phyloP scores from a whole-genome alignment of 176 grass and related monocot genomes.

The Chloris gayana region DNA sequence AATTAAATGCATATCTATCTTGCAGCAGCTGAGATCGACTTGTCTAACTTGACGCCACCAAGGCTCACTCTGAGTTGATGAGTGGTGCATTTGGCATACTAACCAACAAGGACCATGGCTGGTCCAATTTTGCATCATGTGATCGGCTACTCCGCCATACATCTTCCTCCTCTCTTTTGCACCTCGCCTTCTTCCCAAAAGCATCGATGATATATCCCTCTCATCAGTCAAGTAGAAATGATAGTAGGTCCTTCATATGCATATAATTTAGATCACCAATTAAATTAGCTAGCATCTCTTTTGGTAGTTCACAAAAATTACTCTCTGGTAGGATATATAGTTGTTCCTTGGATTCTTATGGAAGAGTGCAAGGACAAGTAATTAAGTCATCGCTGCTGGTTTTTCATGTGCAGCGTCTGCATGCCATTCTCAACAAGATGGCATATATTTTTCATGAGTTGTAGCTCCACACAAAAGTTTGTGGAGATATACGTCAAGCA shows the following conservation, averaged over 20 bases:
- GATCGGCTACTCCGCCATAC: neutral
- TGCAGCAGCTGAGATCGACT: neutral
- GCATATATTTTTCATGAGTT: neutral
- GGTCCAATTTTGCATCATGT: slow-evolving; percentile 39
- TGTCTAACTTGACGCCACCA: slow-evolving; percentile 16
- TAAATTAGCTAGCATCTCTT: neutral
- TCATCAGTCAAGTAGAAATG: slow-evolving; percentile 1
- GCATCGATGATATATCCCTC: neutral
- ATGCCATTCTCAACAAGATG: neutral
- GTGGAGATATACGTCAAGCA: neutral
- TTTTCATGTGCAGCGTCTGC: slow-evolving; percentile 55
- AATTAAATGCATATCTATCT: neutral
- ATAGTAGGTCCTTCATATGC: neutral
- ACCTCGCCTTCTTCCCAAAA: neutral
- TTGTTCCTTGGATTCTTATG: slow-evolving; percentile 32
- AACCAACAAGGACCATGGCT: slow-evolving; percentile 16
- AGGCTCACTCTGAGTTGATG: slow-evolving; percentile 24
- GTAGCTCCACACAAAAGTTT: slow-evolving; percentile 31
- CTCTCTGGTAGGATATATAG: neutral
- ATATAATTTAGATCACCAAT: slow-evolving; percentile 28
- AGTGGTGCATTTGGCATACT: slow-evolving; percentile 39
- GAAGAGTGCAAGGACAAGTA: slow-evolving; percentile 30
- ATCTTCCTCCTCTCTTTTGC: neutral
- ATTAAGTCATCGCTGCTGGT: slow-evolving; percentile 39
- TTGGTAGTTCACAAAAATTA: neutral